These are phyloP conservation scores for Emmonsia crescens DNA, from an alignment of 2,329 filamentous ascomycete genomes.

Conservation along the genomic window DNA sequence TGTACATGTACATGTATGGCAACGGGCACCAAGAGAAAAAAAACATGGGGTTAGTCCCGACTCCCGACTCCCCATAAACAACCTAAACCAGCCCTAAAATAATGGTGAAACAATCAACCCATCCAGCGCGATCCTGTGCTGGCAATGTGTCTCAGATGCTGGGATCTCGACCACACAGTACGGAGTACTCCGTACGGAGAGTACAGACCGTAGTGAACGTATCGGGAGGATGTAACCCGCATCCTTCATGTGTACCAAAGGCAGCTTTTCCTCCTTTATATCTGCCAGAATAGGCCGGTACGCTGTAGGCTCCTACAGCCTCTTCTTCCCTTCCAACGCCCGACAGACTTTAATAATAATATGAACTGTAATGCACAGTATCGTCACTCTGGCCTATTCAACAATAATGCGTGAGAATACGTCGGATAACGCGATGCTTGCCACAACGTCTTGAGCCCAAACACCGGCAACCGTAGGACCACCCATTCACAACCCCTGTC, in stretches of 20 bases:
- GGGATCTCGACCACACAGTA: neutral
- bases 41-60: too few species aligned
- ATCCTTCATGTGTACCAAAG: neutral
- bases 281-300: neutral
- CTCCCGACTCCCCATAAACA: neutral
- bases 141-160: neutral
- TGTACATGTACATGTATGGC: too few species aligned
- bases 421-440: neutral
- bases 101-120: neutral
- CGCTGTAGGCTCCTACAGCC: neutral
- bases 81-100: neutral
- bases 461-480: too few species aligned
- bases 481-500: too few species aligned
- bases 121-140: neutral
- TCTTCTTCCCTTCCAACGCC: neutral
- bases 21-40: neutral
- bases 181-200: too few species aligned
- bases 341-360: neutral
- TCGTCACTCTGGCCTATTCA: neutral
- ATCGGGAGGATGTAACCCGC: too few species aligned
- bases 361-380: neutral
- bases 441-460: neutral
- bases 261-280: neutral
- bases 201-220: too few species aligned
- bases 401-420: neutral